Percentiles rank a stretch among this genome's conserved stretches.
These are phyloP conservation scores for Fusarium falciforme DNA, from an alignment of 2,329 filamentous ascomycete species.

Conservation along the genomic window DNA sequence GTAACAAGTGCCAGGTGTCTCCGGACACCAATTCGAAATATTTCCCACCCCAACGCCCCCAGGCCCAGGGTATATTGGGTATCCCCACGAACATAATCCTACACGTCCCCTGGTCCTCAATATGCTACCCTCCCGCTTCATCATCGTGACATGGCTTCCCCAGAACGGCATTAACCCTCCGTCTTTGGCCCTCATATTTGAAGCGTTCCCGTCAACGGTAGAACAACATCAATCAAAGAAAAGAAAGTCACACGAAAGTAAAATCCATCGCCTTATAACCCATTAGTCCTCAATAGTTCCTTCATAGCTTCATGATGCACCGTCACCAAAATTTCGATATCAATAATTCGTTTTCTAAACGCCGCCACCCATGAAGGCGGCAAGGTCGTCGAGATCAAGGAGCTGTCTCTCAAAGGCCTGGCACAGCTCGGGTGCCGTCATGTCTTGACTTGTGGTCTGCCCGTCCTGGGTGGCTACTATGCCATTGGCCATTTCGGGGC, in stretches of 20 bases:
- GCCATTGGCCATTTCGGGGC: conserved; percentile 49
- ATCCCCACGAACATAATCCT: conserved; percentile 40
- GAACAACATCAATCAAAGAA: neutral
- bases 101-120: conserved; percentile 19
- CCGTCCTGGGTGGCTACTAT: conserved; percentile 47
- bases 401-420: conserved; percentile 70
- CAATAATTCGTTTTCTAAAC: conserved; percentile 52
- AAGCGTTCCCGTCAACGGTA: neutral
- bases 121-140: conserved; percentile 4
- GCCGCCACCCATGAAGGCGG: conserved; percentile 72
- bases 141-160: conserved; percentile 13
- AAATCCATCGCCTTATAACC: conserved; percentile 14
- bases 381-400: conserved; percentile 69
- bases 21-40: conserved; percentile 26
- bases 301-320: conserved; percentile 13
- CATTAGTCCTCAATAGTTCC: conserved; percentile 14
- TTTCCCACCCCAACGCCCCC: conserved; percentile 42
- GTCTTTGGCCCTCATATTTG: neutral
- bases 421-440: conserved; percentile 70
- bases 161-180: conserved; percentile 14
- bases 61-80: conserved; percentile 45
- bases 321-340: neutral
- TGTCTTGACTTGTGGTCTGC: conserved; percentile 58
- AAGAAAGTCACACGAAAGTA: conserved; percentile 2
- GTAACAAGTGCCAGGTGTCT: conserved; percentile 5